Base-by-base conservation (phyloP, 2,329 filamentous ascomycete species). In the Aspergillus quadrilineatus region DNA sequence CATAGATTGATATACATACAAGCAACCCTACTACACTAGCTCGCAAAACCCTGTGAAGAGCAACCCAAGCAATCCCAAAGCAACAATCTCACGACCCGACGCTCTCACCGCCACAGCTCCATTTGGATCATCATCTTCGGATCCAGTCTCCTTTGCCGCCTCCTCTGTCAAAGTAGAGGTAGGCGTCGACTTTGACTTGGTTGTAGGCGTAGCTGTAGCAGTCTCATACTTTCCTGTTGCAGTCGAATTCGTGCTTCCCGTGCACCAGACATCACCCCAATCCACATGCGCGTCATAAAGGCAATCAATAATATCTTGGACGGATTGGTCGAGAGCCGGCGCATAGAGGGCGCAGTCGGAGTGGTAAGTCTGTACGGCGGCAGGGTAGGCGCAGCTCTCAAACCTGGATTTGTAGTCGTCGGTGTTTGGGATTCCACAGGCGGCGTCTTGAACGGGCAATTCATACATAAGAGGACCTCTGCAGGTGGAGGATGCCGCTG, bases 211-310 rank as follows among this genome's bases (percentile, higher is more conserved):
- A 6, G 17, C 29, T 10, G 43, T 45, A 12, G 43, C 26, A 45
- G 26, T 29, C 6, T n/a, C 28, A 42, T 42, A 36, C 4, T 14
- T 50, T 26, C 48, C 37, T 4, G 48, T 30, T 4, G 48, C 48
- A 9, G 48, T 41, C 5, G 37, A 22, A 43, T 8, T 50, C 26
- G 52, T 59, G n/a, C 43, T 26, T 1, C 63, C 62, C 28, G 54
- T 45, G 22, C 65, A 69, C 63, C 65, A 69, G 3, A 67, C 66
- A 53, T 68, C 63, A 12, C 62, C 53, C 60, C 63, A 68, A 1
- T 52, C 48, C 1, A 69, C 60, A 1, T 61, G 62, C 1, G 59
- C 60, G 3, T 64, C 51, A 34, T 65, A 69, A 4, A 69, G 58
- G 42, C 67, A 69, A 7, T 63, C 49, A 2, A 59, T 69, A 12